Base-by-base conservation (phyloP, 306 rosid species). In the Citrullus mucosospermus region DNA sequence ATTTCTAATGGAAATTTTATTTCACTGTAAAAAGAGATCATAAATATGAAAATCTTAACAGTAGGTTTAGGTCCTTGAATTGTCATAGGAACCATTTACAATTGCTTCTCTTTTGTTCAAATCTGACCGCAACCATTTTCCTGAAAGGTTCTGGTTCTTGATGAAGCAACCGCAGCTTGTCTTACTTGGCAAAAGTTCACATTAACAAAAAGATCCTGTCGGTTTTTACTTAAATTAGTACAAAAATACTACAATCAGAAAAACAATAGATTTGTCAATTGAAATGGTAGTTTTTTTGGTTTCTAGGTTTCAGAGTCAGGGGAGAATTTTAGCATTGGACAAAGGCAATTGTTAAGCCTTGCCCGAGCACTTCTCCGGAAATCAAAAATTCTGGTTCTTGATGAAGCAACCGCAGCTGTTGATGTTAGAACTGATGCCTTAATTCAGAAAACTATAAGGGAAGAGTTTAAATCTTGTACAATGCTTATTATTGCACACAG, bases 341-440 rank as follows among this genome's bases (percentile, higher is more conserved):
- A 93, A 85, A 86, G 96, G 83, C 98, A 93, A 74, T 89, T 93
- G 48, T 80, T 93, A 76, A 92, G 97, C 85, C 92, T 93, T 79
- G 90, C 94, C 16, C 88, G 98, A 79, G 96, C 98, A 48, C 82
- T 93, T 78, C 84, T 93, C 77, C 83, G 93, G 72, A 87, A 93
- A 84, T 90, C 98, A 11, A 93, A 90, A 87, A 88, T 93, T 77
- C 90, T 93, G 9, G 97, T 93, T 54, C 89, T 93, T 30, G 98
- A 93, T 54, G 98, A 93, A 87, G 98, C 98, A 50, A 93, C 98
- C 41, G 98, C 97, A 53, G 92, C 98, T 44, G 97, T 93, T 30
- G 98, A 93, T 85, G 98, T 93, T 72, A 80, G 96, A 87, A 93
- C 98, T n/a, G 98, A 93, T 80, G 91, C 97, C 56, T 92, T 92